A percentile compares a stretch with the other conserved stretches of the same genome.
phyloP scores from a whole-genome alignment of 2,329 filamentous ascomycete species.

The Fusarium poae region DNA sequence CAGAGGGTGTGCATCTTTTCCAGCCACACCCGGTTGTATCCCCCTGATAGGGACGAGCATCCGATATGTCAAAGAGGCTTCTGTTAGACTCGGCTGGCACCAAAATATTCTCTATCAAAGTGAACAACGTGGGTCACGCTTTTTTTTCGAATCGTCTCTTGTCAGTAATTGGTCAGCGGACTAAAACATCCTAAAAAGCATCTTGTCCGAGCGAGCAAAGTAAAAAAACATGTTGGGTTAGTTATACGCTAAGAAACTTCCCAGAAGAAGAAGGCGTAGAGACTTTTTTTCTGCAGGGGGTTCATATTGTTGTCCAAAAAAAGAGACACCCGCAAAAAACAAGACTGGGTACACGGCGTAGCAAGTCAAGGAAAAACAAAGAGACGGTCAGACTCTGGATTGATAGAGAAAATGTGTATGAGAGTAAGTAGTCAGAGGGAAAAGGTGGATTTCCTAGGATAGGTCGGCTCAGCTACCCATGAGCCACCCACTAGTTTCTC shows the following conservation, averaged over 20 bases:
- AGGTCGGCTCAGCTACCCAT: slow-evolving; percentile 45
- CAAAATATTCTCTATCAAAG: slow-evolving; percentile 11
- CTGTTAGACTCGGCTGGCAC: slow-evolving; percentile 8
- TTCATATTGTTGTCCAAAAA: neutral
- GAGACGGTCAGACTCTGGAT: slow-evolving; percentile 17
- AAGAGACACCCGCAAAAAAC: slow-evolving; percentile 1
- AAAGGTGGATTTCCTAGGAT: slow-evolving; percentile 31
- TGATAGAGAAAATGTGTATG: slow-evolving; percentile 10
- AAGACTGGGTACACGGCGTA: slow-evolving; percentile 4
- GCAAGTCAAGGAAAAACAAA: slow-evolving; percentile 6
- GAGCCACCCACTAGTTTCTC: slow-evolving; percentile 47
- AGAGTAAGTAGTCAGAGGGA: neutral
- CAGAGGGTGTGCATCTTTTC: slow-evolving; percentile 16
- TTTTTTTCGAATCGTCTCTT: slow-evolving; percentile 31
- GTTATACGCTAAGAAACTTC: slow-evolving; percentile 23
- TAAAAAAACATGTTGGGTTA: slow-evolving; percentile 26
- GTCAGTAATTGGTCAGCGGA: slow-evolving; percentile 14
- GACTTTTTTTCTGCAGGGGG: slow-evolving; percentile 31
- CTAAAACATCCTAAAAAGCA: slow-evolving; percentile 18
- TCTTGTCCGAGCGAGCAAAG: slow-evolving; percentile 20
- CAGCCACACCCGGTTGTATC: slow-evolving; percentile 30
- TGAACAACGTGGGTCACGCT: slow-evolving; percentile 36
- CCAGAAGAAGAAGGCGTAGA: slow-evolving; percentile 3
- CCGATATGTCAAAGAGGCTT: slow-evolving; percentile 39
- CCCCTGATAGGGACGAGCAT: slow-evolving; percentile 29